These are phyloP conservation scores for Chalaropsis thielavioides DNA, from an alignment of 2,329 filamentous ascomycete species.

Conservation along the genomic window DNA sequence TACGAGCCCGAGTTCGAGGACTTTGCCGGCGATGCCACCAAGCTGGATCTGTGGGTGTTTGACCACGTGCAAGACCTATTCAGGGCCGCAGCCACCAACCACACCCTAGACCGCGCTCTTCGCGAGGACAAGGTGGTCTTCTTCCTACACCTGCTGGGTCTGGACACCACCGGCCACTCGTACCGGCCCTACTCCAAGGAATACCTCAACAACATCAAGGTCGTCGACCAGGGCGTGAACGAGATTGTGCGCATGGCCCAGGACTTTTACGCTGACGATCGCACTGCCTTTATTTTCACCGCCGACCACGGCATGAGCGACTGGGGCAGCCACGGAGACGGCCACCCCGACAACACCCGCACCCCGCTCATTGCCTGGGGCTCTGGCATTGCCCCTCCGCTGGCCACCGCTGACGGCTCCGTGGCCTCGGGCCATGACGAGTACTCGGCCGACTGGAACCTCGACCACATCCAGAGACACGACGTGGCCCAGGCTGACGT, in stretches of 20 bases:
- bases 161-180: conserved; percentile 79
- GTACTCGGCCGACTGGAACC: conserved; percentile 76
- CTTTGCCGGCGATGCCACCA: conserved; percentile 66
- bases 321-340: conserved; percentile 97
- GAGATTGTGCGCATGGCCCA: conserved; percentile 71
- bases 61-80: conserved; percentile 84
- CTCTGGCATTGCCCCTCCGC: conserved; percentile 69
- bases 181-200: conserved; percentile 89
- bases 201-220: conserved; percentile 84
- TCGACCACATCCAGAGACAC: conserved; percentile 67
- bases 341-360: conserved; percentile 90
- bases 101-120: conserved; percentile 56
- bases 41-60: conserved; percentile 89
- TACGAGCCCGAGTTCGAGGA: conserved; percentile 82
- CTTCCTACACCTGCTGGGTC: conserved; percentile 80
- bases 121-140: conserved; percentile 81
- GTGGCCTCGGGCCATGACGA: conserved; percentile 74
- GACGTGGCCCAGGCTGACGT: conserved; percentile 92
- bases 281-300: conserved; percentile 92
- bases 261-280: conserved; percentile 67
- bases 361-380: conserved; percentile 91
- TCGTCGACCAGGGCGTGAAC: conserved; percentile 81
- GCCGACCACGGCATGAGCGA: conserved; percentile 99
- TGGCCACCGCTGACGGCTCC: conserved; percentile 33
- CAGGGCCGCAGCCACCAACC: conserved; percentile 60